These are phyloP conservation scores for Xylaria castorea DNA, from an alignment of 495 filamentous ascomycete species.

Conservation along the genomic window DNA sequence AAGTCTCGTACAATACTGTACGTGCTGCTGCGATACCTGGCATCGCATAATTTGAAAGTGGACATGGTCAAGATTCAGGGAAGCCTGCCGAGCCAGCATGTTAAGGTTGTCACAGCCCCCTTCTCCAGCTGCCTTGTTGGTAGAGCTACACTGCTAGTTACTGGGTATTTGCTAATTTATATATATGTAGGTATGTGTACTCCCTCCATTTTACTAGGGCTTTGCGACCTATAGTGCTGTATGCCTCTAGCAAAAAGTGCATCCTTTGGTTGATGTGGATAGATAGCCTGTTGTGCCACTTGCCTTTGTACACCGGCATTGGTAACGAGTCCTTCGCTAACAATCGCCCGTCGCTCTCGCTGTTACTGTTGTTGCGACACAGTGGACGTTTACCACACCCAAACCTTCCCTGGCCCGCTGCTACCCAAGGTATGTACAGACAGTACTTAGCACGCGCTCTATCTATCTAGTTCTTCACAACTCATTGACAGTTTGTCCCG, in stretches of 20 bases:
- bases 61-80: constrained; percentile 2
- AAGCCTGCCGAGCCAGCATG: not conserved
- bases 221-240: not conserved
- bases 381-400: not conserved
- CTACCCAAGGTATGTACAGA: not conserved
- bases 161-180: not conserved
- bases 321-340: constrained; percentile 21
- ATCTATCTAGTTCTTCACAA: constrained; percentile 17
- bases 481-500: constrained; percentile 19
- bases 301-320: not conserved
- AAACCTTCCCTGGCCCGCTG: constrained; percentile 11
- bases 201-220: not conserved
- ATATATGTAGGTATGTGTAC: not conserved
- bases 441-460: constrained; percentile 10
- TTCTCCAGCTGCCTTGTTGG: not conserved
- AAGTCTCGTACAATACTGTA: not conserved
- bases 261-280: not conserved
- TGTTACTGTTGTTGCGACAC: constrained; percentile 7
- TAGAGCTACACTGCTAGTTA: too few species aligned
- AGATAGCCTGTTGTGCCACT: not conserved
- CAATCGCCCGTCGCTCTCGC: constrained; percentile 13
- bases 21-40: constrained; percentile 5
- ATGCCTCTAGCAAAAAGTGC: too few species aligned
- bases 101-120: constrained; percentile 9
- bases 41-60: constrained; percentile 3